Evolutionary conservation across 2,329 filamentous ascomycete species (phyloP), one percentile per base, ranked within the genome.

Genomic region (Chaetomiaceae sp.): DNA sequence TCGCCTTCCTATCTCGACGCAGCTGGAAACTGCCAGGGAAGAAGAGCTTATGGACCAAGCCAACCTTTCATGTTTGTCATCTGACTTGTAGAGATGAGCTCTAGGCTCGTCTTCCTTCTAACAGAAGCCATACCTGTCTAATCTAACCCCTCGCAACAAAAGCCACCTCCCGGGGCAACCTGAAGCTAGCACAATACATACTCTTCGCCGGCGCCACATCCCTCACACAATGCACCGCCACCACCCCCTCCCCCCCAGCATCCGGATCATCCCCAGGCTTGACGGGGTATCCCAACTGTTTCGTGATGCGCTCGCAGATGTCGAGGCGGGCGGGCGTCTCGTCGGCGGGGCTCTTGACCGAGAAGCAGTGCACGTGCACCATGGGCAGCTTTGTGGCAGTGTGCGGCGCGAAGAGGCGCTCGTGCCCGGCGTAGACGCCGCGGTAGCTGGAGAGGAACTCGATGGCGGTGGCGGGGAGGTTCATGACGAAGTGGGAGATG

Each of bases 401-500:
- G 54, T 80, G 69, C 1, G 84, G 82, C 25, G 71, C 66, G 62
- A 92, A 91, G 1, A 89, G 75, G 1, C 69, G 58, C 67, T 91
- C 84, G 22, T 82, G 77, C 3, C 84, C 84, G n/a, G 80, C 73
- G 67, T 96, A 97, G 15, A 96, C 71, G 4, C 94, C 92, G 19
- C 84, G 81, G 75, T 91, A 95, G 75, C 64, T 66, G 51, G 76
- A 75, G 20, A 96, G 78, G 68, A 99, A 99, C 54, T 88, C 85
- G 56, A 94, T 85, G 1, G 94, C 92, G 1, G 84, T 88, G 1
- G 91, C 94, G 0, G 94, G 94, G 15, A 99, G 85, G 71, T 99
- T 99, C 89, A 99, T 96, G 61, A 97, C 88, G 69, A 91, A 99
- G 74, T 97, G 94, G n/a, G 84, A 80, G 67, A 97, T 89, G 34